A percentile compares a stretch with the other conserved stretches of the same genome.
These are phyloP conservation scores for Penicillium sp. DNA, from an alignment of 2,329 filamentous ascomycete species.

Conservation along the genomic window DNA sequence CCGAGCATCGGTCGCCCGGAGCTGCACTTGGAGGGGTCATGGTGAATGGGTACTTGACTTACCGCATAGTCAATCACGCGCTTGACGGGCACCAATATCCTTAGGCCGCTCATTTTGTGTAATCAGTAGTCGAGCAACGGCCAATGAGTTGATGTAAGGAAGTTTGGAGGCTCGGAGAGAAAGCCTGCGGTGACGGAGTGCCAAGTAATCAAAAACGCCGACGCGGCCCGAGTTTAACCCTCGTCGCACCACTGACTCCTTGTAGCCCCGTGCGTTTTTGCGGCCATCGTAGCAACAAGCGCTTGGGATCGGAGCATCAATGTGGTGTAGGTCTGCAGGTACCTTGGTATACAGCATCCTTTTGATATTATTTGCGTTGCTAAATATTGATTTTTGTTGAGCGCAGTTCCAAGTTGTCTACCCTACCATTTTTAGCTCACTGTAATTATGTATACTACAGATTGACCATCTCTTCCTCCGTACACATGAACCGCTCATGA, in stretches of 20 bases:
- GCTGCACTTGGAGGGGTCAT: constrained; percentile 1
- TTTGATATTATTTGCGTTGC: background rate
- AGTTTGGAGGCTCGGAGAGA: constrained; percentile 12
- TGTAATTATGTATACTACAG: background rate
- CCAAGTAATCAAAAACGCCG: constrained; percentile 31
- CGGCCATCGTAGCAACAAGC: background rate
- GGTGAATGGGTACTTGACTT: constrained; percentile 35
- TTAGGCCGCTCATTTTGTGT: constrained; percentile 51
- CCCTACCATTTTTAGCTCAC: background rate
- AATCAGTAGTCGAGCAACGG: constrained; percentile 4
- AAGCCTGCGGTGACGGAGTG: constrained; percentile 29
- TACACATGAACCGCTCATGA: no score
- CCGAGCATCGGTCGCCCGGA: constrained; percentile 7
- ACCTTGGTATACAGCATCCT: background rate
- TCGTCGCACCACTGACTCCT: constrained; percentile 18
- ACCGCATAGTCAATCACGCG: constrained; percentile 85
- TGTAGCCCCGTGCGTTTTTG: background rate
- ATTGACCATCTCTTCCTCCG: background rate
- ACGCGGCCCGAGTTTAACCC: constrained; percentile 34
- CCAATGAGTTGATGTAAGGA: constrained; percentile 12
- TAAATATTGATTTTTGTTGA: background rate
- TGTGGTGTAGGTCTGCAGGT: background rate
- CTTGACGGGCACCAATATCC: constrained; percentile 78
- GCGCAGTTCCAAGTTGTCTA: background rate
- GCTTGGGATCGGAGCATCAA: constrained; percentile 1